Evolutionary conservation across 2,329 filamentous ascomycete genomes (phyloP), one percentile per base, ranked within the genome.

Genomic region (Ophiobolus disseminans): DNA sequence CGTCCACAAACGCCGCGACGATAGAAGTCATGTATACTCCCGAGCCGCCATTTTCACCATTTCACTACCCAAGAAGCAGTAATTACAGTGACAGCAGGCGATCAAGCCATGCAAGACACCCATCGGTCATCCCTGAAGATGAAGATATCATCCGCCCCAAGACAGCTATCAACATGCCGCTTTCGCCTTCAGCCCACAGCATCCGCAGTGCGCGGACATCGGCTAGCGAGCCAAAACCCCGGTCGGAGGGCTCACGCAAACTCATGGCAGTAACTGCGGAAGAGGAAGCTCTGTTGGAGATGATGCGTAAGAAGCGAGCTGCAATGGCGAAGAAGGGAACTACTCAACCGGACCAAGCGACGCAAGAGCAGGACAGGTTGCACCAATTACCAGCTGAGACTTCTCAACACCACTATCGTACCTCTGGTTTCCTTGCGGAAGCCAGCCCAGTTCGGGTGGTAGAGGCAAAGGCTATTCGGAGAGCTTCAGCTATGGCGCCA

Each of bases 251-350:
- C 58, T 53, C 59, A 20, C 69, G 64, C 30, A 75, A 73, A 48
- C 58, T 74, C 22, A 79, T 80, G 73, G 75, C 75, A 22, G 77
- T 80, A 13, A 79, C 77, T 1, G 71, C 76, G 44, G 78, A 80
- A 58, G 78, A 80, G 57, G 78, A 78, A 61, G 74, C 75, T 19
- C 58, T 80, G 11, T 54, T 80, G 26, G 78, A 79, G 45, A 65
- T 80, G 63, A 78, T 80, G 76, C 75, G 78, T 6, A 71, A 73
- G 47, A 80, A 79, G 57, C 72, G 77, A 35, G 76, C 76, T 9
- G 73, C 72, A 6, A 78, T 79, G 76, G 70, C 70, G 20, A 73
- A 76, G 54, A 43, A 46, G 11, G 71, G 65, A 39, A 72, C 70
- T 47, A 58, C 69, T 1, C 70, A 76, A 50, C 73, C 69, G 19